phyloP scores from a whole-genome alignment of 2,329 filamentous ascomycete genomes.

The Colletotrichum tabaci region DNA sequence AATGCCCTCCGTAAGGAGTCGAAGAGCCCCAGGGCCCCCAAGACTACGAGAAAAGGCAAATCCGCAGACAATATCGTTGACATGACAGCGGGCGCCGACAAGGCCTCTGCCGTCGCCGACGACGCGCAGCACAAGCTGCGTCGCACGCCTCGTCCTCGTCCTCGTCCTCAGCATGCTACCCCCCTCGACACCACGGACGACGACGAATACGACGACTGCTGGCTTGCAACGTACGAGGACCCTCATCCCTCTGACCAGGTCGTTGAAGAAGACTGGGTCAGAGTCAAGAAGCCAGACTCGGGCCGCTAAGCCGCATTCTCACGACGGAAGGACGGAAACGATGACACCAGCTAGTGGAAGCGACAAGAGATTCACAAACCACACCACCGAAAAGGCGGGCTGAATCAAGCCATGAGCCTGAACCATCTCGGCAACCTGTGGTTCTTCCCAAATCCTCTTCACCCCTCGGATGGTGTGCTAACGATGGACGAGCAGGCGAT shows the following conservation, averaged over 20 bases:
- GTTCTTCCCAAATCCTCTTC: not conserved
- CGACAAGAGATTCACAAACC: not conserved
- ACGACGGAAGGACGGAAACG: not conserved
- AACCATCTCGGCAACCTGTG: not conserved
- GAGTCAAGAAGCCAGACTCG: slow-evolving; percentile 23
- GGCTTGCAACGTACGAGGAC: slow-evolving; percentile 31
- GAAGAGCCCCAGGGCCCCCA: not conserved
- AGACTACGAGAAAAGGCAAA: not conserved
- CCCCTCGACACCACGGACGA: slow-evolving; percentile 33
- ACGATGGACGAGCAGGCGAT: not conserved
- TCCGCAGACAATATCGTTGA: not conserved
- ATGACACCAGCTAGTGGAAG: not conserved
- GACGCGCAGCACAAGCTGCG: slow-evolving; percentile 1
- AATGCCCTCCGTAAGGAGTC: not conserved
- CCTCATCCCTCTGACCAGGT: slow-evolving; percentile 13
- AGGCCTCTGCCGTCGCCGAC: not conserved
- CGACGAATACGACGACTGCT: slow-evolving; percentile 37
- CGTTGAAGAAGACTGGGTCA: slow-evolving; percentile 22
- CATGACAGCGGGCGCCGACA: not conserved
- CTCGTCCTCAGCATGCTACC: slow-evolving; percentile 11
- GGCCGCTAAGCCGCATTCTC: slow-evolving; percentile 7
- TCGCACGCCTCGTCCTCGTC: not conserved
- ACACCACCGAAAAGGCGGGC: not conserved
- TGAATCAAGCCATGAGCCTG: not conserved
- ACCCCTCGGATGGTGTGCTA: not conserved